Base-by-base conservation (phyloP, 2,329 filamentous ascomycete species). In the Pyrenochaeta sp. region DNA sequence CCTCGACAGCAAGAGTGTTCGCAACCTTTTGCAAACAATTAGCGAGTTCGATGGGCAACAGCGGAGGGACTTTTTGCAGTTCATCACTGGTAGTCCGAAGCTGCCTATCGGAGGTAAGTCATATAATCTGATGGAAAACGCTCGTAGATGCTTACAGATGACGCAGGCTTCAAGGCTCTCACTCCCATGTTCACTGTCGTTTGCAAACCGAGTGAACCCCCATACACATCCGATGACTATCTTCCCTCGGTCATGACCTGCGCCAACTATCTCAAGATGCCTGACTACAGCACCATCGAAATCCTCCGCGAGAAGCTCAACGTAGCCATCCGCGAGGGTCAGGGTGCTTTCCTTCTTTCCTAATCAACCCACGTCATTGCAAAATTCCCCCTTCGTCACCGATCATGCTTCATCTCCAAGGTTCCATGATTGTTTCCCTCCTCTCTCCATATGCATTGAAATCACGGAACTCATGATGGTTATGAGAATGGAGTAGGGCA, bases 161-260 rank as follows among this genome's bases (percentile, higher is more conserved):
- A 31, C 14, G 42, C 39, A 96, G 92, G 94, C 48, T 99, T 99
- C 82, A 96, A 95, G 77, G 89, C 87, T 71, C 83, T 99, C 51
- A 97, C 91, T 2, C 94, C 94, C 14, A 96, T 97, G 87, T 97
- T 99, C 69, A 99, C 94, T 3, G 94, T 99, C 51, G 94, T 99
- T 29, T 97, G 94, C 81, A 96, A 96, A 73, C 93, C 93, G n/a
- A 96, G 90, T 71, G 94, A 99, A 67, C 85, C 90, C 11, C 94
- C 94, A 2, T 94, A 92, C 71, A 88, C 87, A 3, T 93, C 93
- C 4, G 94, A 99, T 66, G 94, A 99, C 75, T 99, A 97, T 65
- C 81, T 99, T n/a, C 94, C 95, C 9, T 97, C 92, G 69, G 95
- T 99, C 70, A 99, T 99, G 95, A 99, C 95, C 8, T 99, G 95